Evolutionary conservation across 2,329 filamentous ascomycete species (phyloP).

Genomic region (Bipolaris zeicola): DNA sequence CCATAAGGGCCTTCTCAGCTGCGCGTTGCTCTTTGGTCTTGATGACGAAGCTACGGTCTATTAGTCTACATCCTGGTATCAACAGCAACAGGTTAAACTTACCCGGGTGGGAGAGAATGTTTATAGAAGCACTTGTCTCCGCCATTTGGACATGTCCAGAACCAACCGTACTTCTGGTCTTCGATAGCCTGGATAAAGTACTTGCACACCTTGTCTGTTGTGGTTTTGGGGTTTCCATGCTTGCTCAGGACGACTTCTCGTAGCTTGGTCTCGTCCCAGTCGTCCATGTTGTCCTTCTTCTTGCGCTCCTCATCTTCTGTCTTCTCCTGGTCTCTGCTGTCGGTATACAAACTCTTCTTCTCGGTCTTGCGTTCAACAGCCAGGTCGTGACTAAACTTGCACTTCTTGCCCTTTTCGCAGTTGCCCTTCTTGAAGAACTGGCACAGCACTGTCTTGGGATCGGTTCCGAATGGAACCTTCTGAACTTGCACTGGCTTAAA

Average conservation of each 20-base stretch:
- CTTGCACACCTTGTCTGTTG: constrained; percentile 99
- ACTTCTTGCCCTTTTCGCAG: constrained; percentile 92
- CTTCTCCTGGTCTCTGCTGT: constrained; percentile 75
- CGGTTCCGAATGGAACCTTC: constrained; percentile 96
- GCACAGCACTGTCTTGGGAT: constrained; percentile 96
- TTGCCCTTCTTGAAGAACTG: constrained; percentile 97
- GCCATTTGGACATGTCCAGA: constrained; percentile 96
- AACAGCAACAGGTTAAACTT: constrained; percentile 51
- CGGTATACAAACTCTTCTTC: constrained; percentile 90
- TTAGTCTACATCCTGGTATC: constrained; percentile 13
- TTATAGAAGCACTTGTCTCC: constrained; percentile 99
- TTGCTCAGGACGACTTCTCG: constrained; percentile 90
- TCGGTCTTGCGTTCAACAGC: constrained; percentile 87
- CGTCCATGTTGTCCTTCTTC: constrained; percentile 89
- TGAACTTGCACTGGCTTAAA: constrained; percentile 95
- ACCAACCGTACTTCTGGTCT: constrained; percentile 99
- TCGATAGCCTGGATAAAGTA: constrained; percentile 97
- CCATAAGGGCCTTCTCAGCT: constrained; percentile 92
- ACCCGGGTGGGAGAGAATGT: constrained; percentile 93
- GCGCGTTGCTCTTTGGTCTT: constrained; percentile 98
- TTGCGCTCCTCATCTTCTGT: constrained; percentile 74
- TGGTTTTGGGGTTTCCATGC: constrained; percentile 94
- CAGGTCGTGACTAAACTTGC: constrained; percentile 95
- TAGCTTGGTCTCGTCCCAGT: constrained; percentile 98
- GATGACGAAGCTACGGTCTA: constrained; percentile 74